Conservation (phyloP, 306 rosid species). For the Carpinus viminea region DNA sequence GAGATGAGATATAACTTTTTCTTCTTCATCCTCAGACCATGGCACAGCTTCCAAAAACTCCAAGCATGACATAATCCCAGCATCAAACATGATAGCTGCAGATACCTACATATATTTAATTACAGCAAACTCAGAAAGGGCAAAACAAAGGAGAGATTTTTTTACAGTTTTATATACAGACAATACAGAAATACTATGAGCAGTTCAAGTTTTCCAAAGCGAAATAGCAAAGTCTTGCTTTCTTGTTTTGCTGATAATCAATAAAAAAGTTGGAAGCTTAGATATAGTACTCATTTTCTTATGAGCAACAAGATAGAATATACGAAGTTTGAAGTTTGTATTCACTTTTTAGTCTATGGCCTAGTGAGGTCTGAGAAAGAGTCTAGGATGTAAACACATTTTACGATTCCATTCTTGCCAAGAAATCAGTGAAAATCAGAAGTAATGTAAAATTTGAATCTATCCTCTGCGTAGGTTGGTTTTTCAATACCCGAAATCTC, state of each 20-base stretch:
- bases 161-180: neutral
- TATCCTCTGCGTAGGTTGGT: neutral
- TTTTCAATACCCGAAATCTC: neutral
- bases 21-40: constrained; percentile 84
- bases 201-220: neutral
- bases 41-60: constrained; percentile 85
- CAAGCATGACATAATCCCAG: constrained; percentile 69
- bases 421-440: neutral
- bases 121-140: neutral
- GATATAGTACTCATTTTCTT: neutral
- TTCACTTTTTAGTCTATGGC: neutral
- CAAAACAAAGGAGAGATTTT: neutral
- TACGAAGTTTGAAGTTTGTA: neutral
- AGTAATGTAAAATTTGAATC: neutral
- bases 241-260: neutral
- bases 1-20: constrained; percentile 57
- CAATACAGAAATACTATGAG: neutral
- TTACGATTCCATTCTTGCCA: neutral
- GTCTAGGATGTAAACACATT: neutral
- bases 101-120: constrained; percentile 54
- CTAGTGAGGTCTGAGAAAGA: neutral
- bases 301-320: neutral
- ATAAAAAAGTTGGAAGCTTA: neutral
- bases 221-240: neutral
- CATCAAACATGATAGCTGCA: constrained; percentile 82